A percentile compares a stretch with the other conserved stretches of the same genome.
phyloP scores from a whole-genome alignment of 495 filamentous ascomycete species.

The Hyaloscypha variabilis region DNA sequence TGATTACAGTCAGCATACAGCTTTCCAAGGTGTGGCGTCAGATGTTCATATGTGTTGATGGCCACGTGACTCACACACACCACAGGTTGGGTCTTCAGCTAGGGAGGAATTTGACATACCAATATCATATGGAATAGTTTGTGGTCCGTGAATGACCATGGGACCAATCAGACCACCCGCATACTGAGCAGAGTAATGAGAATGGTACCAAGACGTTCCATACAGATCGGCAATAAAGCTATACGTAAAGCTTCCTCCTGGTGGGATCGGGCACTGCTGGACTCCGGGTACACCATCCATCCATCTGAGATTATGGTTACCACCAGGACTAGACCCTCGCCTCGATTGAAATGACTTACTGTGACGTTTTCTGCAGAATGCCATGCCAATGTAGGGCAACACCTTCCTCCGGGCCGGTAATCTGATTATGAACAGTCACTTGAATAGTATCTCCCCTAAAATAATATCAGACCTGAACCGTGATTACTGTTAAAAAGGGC shows the following conservation, averaged over 20 bases:
- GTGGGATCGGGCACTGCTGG: constrained; percentile 48
- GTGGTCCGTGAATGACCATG: constrained; percentile 43
- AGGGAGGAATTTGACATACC: constrained; percentile 20
- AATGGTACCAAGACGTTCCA: constrained; percentile 67
- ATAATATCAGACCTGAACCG: neutral
- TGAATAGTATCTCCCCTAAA: constrained; percentile 42
- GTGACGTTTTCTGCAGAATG: constrained; percentile 36
- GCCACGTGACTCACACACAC: neutral
- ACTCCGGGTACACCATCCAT: constrained; percentile 45
- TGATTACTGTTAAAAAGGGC: neutral
- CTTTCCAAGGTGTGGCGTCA: neutral
- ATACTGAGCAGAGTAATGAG: constrained; percentile 57
- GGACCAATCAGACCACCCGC: constrained; percentile 49
- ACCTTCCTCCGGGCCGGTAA: constrained; percentile 40
- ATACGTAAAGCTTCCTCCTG: constrained; percentile 50
- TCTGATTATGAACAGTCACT: constrained; percentile 57
- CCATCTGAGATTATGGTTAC: constrained; percentile 12
- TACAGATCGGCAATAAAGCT: constrained; percentile 53
- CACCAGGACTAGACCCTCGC: neutral
- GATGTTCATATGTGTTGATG: too few relatives aligned
- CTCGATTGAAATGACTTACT: neutral
- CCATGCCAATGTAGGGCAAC: constrained; percentile 55
- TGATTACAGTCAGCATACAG: neutral
- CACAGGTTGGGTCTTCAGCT: too few relatives aligned
- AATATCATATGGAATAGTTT: constrained; percentile 40